A percentile compares a stretch with the other conserved stretches of the same genome.
These are phyloP conservation scores for Naganishia cerealis DNA, from an alignment of 1,284 basidiomycete species.

Conservation along the genomic window DNA sequence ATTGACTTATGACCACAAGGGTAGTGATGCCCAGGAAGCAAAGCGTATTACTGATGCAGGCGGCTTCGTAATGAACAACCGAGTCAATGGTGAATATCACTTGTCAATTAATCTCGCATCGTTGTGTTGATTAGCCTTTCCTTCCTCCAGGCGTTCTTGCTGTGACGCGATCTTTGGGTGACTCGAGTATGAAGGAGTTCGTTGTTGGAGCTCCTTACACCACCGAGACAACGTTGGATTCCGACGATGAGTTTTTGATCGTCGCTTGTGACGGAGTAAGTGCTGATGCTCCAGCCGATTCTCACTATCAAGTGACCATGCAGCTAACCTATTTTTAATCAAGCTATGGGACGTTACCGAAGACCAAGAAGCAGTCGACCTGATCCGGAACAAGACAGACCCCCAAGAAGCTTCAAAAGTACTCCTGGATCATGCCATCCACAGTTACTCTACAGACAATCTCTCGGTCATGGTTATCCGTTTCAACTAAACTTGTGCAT, in stretches of 20 bases:
- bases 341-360: conserved; percentile 96
- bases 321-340: conserved; percentile 14
- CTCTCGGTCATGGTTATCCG: conserved; percentile 52
- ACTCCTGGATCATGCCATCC: conserved; percentile 81
- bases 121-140: neutral
- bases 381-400: conserved; percentile 71
- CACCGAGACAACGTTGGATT: conserved; percentile 86
- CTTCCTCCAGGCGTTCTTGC: conserved; percentile 70
- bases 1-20: conserved; percentile 98
- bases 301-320: neutral
- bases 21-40: conserved; percentile 92
- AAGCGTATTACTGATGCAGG: conserved; percentile 97
- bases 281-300: conserved; percentile 36
- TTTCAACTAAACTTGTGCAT: conserved; percentile 36
- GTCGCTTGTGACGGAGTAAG: conserved; percentile 95
- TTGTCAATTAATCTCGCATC: neutral
- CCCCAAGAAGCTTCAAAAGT: conserved; percentile 77
- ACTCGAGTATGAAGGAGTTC: conserved; percentile 99
- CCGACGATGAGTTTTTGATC: conserved; percentile 91
- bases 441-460: conserved; percentile 87
- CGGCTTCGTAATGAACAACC: conserved; percentile 96
- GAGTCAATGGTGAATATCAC: conserved; percentile 73
- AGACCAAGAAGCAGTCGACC: conserved; percentile 88
- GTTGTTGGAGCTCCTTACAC: conserved; percentile 98
- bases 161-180: conserved; percentile 92